A percentile compares a stretch with the other conserved stretches of the same genome.
These are phyloP conservation scores for Zasmidium angulare DNA, from an alignment of 2,329 filamentous ascomycete species.

Conservation along the genomic window DNA sequence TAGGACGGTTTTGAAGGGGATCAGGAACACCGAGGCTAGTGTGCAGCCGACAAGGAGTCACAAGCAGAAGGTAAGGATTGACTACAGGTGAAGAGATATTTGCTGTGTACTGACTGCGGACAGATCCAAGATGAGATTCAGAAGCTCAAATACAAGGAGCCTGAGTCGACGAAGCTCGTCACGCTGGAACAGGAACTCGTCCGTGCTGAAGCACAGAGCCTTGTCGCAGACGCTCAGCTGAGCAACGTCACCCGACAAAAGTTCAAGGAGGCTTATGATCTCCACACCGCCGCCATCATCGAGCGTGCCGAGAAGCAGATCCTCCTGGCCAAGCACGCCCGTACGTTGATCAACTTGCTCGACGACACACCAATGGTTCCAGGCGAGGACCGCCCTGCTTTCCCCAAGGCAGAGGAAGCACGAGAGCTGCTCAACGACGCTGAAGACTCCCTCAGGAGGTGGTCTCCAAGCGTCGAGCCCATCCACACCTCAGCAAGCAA, in stretches of 20 bases:
- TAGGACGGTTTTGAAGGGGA: conserved; percentile 78
- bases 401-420: conserved; percentile 65
- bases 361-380: conserved; percentile 89
- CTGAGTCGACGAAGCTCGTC: conserved; percentile 75
- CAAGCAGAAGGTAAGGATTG: conserved; percentile 65
- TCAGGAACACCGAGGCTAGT: conserved; percentile 91
- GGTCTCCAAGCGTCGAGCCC: conserved; percentile 60
- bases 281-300: conserved; percentile 86
- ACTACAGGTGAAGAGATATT: background rate
- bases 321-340: conserved; percentile 86
- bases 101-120: background rate
- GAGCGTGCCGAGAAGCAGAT: conserved; percentile 97
- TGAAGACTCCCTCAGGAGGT: conserved; percentile 80
- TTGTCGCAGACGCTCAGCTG: conserved; percentile 94
- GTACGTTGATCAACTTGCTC: conserved; percentile 77
- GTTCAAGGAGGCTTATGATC: conserved; percentile 88
- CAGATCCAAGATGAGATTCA: conserved; percentile 86
- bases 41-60: conserved; percentile 89
- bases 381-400: conserved; percentile 72
- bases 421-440: conserved; percentile 88
- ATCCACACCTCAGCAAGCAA: conserved; percentile 51
- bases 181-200: conserved; percentile 95
- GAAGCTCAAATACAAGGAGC: conserved; percentile 88
- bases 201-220: conserved; percentile 88
- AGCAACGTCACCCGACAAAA: conserved; percentile 95